phyloP scores from a whole-genome alignment of 2,329 filamentous ascomycete genomes.

The Aspergillus unguis region DNA sequence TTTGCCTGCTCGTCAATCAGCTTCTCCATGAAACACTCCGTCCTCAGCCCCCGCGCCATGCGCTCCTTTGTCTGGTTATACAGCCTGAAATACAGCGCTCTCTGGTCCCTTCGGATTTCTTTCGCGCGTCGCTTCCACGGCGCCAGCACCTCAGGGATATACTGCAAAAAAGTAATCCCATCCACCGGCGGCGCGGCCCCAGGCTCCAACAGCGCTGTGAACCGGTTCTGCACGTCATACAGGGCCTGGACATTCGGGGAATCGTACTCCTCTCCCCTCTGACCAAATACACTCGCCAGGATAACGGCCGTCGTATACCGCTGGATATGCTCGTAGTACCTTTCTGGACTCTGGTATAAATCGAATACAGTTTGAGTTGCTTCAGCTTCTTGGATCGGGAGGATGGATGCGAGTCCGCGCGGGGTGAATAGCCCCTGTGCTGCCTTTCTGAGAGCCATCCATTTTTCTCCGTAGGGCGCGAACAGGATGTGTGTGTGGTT shows the following conservation, averaged over 20 bases:
- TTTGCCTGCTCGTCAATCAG: neutral
- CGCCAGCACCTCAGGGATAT: slow-evolving; percentile 1
- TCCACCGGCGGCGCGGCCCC: slow-evolving; percentile 3
- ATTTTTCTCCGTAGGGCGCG: neutral
- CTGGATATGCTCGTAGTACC: slow-evolving; percentile 1
- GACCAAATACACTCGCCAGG: neutral
- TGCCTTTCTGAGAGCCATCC: slow-evolving; percentile 1
- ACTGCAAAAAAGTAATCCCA: neutral
- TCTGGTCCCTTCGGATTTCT: neutral
- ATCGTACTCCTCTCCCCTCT: neutral
- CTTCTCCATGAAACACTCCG: slow-evolving; percentile 4
- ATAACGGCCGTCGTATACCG: slow-evolving; percentile 4
- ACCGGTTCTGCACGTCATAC: slow-evolving; percentile 1
- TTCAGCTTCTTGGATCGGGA: slow-evolving; percentile 6
- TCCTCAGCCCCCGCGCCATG: neutral
- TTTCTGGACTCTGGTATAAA: neutral
- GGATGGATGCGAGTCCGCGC: neutral
- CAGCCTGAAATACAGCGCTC: neutral
- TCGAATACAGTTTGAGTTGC: slow-evolving; percentile 2
- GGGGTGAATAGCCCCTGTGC: slow-evolving; percentile 3
- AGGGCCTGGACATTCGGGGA: neutral
- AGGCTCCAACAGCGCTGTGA: neutral
- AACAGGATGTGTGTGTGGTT: slow-evolving; percentile 6
- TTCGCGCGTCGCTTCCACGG: slow-evolving; percentile 1
- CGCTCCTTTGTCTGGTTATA: neutral